A percentile compares a stretch with the other conserved stretches of the same genome.
phyloP scores from a whole-genome alignment of 129 eudicot genomes.

The Artemisia tridentata region DNA sequence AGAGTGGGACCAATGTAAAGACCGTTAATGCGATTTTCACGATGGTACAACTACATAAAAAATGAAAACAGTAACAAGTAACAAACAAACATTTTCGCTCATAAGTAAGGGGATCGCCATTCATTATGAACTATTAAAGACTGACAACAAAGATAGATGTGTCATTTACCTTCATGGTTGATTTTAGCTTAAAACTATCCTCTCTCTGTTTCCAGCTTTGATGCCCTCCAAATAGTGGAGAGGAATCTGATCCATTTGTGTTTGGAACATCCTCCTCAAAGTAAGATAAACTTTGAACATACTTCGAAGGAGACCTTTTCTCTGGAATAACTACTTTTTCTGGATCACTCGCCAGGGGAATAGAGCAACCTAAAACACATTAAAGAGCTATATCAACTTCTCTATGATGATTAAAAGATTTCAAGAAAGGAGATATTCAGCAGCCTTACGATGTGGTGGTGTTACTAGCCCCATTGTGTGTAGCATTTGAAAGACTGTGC shows the following conservation, averaged over 20 bases:
- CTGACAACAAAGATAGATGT: not conserved
- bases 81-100: not conserved
- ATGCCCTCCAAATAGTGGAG: constrained; percentile 92
- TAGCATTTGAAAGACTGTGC: constrained; percentile 67
- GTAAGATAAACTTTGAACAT: constrained; percentile 68
- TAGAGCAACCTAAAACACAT: constrained; percentile 59
- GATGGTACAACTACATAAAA: not conserved
- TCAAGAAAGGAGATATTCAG: not conserved
- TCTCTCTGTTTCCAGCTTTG: constrained; percentile 79
- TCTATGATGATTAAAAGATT: not conserved
- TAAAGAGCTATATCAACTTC: constrained; percentile 12
- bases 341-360: constrained; percentile 78
- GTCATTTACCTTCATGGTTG: constrained; percentile 70
- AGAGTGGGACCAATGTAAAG: too few relatives aligned
- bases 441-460: constrained; percentile 85
- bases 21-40: too few relatives aligned
- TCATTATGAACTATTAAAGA: too few relatives aligned
- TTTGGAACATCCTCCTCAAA: constrained; percentile 52
- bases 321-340: constrained; percentile 65
- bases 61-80: not conserved
- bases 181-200: constrained; percentile 76
- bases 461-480: constrained; percentile 81
- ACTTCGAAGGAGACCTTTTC: constrained; percentile 50
- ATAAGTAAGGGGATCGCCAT: not conserved
- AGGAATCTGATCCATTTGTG: constrained; percentile 53